Evolutionary conservation across 1,284 basidiomycete genomes (phyloP).

Genomic region (Xerocomus amazonicus): DNA sequence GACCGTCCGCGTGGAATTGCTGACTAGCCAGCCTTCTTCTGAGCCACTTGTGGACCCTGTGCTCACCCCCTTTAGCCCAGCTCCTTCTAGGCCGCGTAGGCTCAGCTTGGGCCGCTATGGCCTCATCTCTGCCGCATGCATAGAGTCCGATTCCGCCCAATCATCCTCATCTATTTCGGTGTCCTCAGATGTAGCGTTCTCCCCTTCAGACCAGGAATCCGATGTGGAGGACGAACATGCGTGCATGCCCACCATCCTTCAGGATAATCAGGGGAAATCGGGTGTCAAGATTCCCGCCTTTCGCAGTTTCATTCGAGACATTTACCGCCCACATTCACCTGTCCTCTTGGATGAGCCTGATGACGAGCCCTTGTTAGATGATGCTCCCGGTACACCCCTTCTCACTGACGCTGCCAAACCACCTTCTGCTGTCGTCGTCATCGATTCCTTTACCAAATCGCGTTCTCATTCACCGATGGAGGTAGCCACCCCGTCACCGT

Average conservation of each 20-base stretch:
- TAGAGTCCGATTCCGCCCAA: constrained; percentile 33
- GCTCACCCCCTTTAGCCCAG: constrained; percentile 5
- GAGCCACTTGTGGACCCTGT: constrained; percentile 4
- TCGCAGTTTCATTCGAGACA: constrained; percentile 30
- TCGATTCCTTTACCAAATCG: constrained; percentile 23
- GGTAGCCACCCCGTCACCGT: constrained; percentile 37
- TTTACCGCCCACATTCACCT: constrained; percentile 22
- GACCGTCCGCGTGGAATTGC: constrained; percentile 52
- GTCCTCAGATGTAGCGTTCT: constrained; percentile 25
- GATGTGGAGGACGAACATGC: constrained; percentile 50
- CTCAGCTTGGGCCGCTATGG: constrained; percentile 50
- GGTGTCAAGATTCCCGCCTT: constrained; percentile 31
- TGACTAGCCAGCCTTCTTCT: constrained; percentile 33
- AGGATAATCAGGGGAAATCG: constrained; percentile 16
- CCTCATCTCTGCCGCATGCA: constrained; percentile 39
- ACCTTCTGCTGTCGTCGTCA: constrained; percentile 11
- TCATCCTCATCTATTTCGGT: constrained; percentile 40
- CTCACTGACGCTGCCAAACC: constrained; percentile 18
- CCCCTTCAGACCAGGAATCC: constrained; percentile 44
- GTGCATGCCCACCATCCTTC: constrained; percentile 19
- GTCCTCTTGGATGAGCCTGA: constrained; percentile 10
- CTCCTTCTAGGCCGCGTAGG: constrained; percentile 17
- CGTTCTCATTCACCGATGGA: constrained; percentile 49
- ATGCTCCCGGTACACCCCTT: constrained; percentile 9
- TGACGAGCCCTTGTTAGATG: constrained; percentile 5